Base-by-base conservation (phyloP, 345 rosid genomes). In the Erucastrum elatum region DNA sequence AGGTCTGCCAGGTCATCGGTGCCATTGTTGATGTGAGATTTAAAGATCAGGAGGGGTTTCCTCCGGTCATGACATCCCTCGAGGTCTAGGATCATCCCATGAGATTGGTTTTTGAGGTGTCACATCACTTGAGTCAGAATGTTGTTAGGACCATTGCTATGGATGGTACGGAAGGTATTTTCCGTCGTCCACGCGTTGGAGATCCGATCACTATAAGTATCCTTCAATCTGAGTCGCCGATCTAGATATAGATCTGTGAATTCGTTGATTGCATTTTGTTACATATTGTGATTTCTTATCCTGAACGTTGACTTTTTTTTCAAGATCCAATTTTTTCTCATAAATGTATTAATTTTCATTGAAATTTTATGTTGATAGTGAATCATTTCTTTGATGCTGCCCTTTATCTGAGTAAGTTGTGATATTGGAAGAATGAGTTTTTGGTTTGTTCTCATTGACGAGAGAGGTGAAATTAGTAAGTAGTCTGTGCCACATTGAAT, bases 21-120 rank as follows among this genome's bases (percentile, higher is more conserved):
- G 99, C 98, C 64, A 97, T 95, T 25, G 97, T 91, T 2, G 99
- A 95, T 84, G 99, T 95, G 2, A 83, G 96, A 62, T 95, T 93
- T 64, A 85, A 90, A 1, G 79, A 75, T 70, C 83, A 80, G 79
- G 99, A 93, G 63, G 99, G 99, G 0, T 76, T 95, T 72, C 99
- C 99, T 37, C 99, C 99, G 75, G 93, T 95, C 77, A 80, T 93
- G 89, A 95, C 99, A 8, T 93, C 99, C 12, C 90, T 95, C 13
- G 99, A 95, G 87, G 98, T 95, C 33, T 79, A 77, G 74, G 93
- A 86, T 61, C 71, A 90, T 64, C 85, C 95, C 56, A 80, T 21
- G 21, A 84, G 99, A 21, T 21, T 95, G 44, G 99, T 95, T 4
- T 90, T 95, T 15, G 99, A 95, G 85, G 99, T 95, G 66, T 92